Base-by-base conservation (phyloP, 2,329 filamentous ascomycete species). In the Colletotrichum sp. region DNA sequence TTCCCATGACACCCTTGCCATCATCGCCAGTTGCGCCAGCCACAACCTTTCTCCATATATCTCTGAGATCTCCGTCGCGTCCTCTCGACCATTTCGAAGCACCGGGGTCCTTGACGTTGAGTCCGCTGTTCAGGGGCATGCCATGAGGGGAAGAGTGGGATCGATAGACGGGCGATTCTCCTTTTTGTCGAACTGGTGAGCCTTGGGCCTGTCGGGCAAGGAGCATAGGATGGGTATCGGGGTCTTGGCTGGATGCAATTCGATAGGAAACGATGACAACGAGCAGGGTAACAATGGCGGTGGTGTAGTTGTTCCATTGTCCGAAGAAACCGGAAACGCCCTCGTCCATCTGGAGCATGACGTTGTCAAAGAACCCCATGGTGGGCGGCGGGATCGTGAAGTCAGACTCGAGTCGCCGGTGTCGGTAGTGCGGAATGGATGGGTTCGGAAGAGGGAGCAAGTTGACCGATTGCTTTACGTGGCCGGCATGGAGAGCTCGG, bases 151-250 rank as follows among this genome's bases (percentile, higher is more conserved):
- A 93, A 76, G 95, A 94, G 74, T 95, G 92, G n/a, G 94, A 95
- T 75, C 97, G 91, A 85, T 96, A 98, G 76, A 95, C 87, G 63
- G 97, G 93, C 55, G 95, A 98, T 85, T 98, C 94, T 79, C 95
- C 94, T 74, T 94, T 91, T 80, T 96, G 93, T 80, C 97, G 91
- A 69, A 98, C 94, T 15, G 93, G 91, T 11, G 95, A 94, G 67
- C 94, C 90, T 78, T 93, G 90, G 4, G 95, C 92, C 88, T 98
- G 97, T 70, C 96, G 92, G 71, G 95, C 94, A 32, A 99, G 93
- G 64, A 98, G 91, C 84, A 98, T 93, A 39, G 97, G 96, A 84
- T 98, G 97, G 7, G 94, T 94, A 86, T 99, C 97, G 8, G 97
- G 94, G 69, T 98, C 96, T 76, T 92, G 91, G 67, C 91, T 90